These are phyloP conservation scores for Lentinula novae-zelandiae DNA, from an alignment of 1,284 basidiomycete genomes.

Conservation along the genomic window DNA sequence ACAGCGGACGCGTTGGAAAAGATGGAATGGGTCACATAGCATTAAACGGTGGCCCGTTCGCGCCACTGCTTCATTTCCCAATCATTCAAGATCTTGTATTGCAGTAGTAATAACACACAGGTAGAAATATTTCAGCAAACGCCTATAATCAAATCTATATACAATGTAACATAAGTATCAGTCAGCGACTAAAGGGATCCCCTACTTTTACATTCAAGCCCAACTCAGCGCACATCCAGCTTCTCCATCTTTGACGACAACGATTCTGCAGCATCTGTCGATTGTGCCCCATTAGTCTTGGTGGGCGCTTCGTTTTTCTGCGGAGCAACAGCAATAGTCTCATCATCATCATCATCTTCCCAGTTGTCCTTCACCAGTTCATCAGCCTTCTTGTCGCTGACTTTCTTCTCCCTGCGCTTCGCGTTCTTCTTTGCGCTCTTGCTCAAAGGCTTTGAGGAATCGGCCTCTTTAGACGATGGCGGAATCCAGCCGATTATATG, in stretches of 20 bases:
- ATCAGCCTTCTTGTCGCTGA: constrained; percentile 45
- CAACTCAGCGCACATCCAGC: constrained; percentile 17
- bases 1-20: constrained; percentile 21
- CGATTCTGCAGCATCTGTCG: constrained; percentile 21
- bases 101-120: constrained; percentile 3
- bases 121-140: not conserved
- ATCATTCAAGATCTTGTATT: not conserved
- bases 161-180: constrained; percentile 11
- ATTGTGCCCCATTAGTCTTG: not conserved
- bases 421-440: constrained; percentile 80
- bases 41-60: not conserved
- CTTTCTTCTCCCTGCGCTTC: constrained; percentile 64
- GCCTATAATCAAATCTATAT: constrained; percentile 5
- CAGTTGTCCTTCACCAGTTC: constrained; percentile 61
- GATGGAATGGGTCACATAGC: constrained; percentile 29
- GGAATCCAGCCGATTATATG: constrained; percentile 82
- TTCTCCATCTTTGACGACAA: constrained; percentile 43
- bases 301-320: not conserved
- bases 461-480: constrained; percentile 28
- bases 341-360: constrained; percentile 69
- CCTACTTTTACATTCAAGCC: not conserved
- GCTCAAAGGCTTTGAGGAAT: constrained; percentile 30
- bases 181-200: not conserved
- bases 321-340: constrained; percentile 20
- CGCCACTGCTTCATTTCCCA: not conserved